A percentile compares a stretch with the other conserved stretches of the same genome.
These are phyloP conservation scores for Chloranthus sessilifolius DNA, from an alignment of 164 flowering plant species.

Conservation along the genomic window DNA sequence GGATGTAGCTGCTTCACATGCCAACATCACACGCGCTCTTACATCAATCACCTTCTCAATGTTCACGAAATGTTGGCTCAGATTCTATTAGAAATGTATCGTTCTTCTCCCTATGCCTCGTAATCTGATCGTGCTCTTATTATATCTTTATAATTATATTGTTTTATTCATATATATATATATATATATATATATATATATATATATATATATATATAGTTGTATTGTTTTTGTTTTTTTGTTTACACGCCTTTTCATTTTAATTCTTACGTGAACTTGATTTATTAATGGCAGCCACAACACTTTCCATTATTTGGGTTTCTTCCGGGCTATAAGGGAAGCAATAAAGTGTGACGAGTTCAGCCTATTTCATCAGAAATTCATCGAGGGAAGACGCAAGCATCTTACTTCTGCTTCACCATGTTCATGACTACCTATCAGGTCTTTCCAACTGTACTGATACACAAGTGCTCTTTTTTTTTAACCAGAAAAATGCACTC, in stretches of 20 bases:
- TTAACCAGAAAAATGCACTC: too few relatives aligned
- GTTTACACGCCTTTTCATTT: too few relatives aligned
- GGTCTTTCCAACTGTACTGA: not conserved
- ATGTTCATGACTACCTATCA: not conserved
- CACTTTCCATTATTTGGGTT: conserved; percentile 73
- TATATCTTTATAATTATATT: too few relatives aligned
- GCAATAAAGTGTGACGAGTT: conserved; percentile 58
- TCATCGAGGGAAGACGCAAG: conserved; percentile 43
- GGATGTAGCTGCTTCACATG: conserved; percentile 79
- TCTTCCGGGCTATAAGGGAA: conserved; percentile 65
- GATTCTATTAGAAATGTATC: conserved; percentile 80
- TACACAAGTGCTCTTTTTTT: too few relatives aligned
- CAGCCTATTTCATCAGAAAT: conserved; percentile 39
- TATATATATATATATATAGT: too few relatives aligned
- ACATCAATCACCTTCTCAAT: conserved; percentile 87
- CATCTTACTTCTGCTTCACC: conserved; percentile 14
- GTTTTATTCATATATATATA: not conserved
- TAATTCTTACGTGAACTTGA: conserved; percentile 3
- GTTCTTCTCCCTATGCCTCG: not conserved
- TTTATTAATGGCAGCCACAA: conserved; percentile 58
- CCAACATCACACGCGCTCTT: conserved; percentile 77
- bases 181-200: too few relatives aligned
- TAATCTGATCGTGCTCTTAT: not conserved
- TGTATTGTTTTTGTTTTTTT: too few relatives aligned
- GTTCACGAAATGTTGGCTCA: conserved; percentile 93